Percentiles rank a stretch among this genome's conserved stretches.
Evolutionary conservation across 208 protist genomes (phyloP).

Genomic region (Acanthamoeba polyphaga): DNA sequence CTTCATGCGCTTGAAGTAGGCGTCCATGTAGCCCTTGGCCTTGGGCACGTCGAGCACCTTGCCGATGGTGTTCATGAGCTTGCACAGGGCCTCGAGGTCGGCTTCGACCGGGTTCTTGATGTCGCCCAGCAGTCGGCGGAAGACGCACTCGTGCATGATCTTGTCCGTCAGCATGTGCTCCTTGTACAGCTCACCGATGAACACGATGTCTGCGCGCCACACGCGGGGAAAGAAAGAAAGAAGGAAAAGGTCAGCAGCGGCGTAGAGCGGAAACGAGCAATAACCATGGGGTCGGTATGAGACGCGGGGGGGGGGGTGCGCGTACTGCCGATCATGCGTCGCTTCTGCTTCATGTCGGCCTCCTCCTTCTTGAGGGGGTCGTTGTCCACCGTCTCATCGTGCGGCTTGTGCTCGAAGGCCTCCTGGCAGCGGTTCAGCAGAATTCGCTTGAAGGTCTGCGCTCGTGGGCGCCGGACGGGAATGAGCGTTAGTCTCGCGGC

Average conservation of each 20-base stretch:
- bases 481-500: too few relatives aligned
- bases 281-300: neutral
- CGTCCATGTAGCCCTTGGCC: slow-evolving; percentile 49
- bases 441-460: slow-evolving; percentile 75
- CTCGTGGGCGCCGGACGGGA: too few relatives aligned
- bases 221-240: neutral
- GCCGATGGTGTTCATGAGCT: slow-evolving; percentile 80
- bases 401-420: slow-evolving; percentile 82
- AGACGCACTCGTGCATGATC: slow-evolving; percentile 85
- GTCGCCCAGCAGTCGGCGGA: slow-evolving; percentile 60
- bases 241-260: neutral
- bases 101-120: slow-evolving; percentile 37
- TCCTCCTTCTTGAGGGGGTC: slow-evolving; percentile 10
- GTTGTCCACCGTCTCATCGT: neutral
- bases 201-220: slow-evolving; percentile 79
- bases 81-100: slow-evolving; percentile 83
- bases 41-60: slow-evolving; percentile 74
- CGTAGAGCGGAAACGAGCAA: neutral
- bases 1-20: slow-evolving; percentile 63
- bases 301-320: neutral
- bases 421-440: slow-evolving; percentile 85
- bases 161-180: slow-evolving; percentile 82
- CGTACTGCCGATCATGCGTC: slow-evolving; percentile 38
- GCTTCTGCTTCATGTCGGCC: slow-evolving; percentile 8
- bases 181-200: slow-evolving; percentile 87